A percentile compares a stretch with the other conserved stretches of the same genome.
These are phyloP conservation scores for Taiozyma onychis DNA, from an alignment of 1,139 yeast genomes.

Conservation along the genomic window DNA sequence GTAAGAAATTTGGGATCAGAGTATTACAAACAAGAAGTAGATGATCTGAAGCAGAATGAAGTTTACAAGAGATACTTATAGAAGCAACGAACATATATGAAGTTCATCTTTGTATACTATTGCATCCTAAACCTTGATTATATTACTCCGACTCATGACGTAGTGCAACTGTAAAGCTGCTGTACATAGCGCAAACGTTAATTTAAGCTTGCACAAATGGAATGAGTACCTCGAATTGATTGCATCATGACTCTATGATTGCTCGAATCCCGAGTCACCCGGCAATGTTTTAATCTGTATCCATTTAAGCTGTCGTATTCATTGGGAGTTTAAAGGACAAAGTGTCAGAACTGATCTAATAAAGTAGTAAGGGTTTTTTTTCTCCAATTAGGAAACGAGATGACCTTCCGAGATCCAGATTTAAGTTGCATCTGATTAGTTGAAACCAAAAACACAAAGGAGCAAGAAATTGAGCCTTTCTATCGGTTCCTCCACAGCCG, in stretches of 20 bases:
- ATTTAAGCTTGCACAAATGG: no score
- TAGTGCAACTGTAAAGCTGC: no score
- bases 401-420: background rate
- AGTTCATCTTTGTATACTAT: no score
- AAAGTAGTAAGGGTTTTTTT: background rate
- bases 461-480: background rate
- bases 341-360: no score
- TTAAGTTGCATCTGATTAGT: background rate
- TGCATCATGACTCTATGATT: no score
- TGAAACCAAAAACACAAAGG: background rate
- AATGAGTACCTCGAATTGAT: no score
- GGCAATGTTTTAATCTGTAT: no score
- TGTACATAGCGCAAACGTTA: no score
- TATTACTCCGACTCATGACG: no score
- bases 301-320: background rate
- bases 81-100: no score
- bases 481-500: background rate
- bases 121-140: no score
- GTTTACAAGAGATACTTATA: conserved; percentile 4
- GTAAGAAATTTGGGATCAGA: conserved; percentile 16
- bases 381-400: background rate
- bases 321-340: background rate
- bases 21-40: conserved; percentile 9
- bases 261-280: no score
- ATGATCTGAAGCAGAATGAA: conserved; percentile 9